Base-by-base conservation (phyloP, 352 stramenopile species). In the Globisporangium uncinulatum region DNA sequence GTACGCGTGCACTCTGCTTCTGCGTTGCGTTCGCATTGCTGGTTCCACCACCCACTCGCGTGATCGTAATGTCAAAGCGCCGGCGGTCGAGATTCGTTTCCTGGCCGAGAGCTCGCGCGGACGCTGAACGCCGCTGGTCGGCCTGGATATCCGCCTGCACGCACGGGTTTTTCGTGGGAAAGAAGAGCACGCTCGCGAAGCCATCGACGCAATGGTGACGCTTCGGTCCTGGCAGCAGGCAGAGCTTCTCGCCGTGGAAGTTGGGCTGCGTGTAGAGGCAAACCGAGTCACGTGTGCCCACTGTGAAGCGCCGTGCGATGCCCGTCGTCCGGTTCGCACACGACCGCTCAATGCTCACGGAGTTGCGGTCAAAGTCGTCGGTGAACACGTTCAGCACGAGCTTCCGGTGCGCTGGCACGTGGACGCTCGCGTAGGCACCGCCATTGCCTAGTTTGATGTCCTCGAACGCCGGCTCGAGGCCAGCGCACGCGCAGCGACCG, bases 181-280 rank as follows among this genome's bases (percentile, higher is more conserved):
- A 64, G 52, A 64, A 64, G 21, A 64, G 58, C 43, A 64, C 58
- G 52, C 58, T 64, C 36, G 34, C 43, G 39, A 64, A 64, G 34
- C 58, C 58, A 17, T 60, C 51, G 53, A 60, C 44, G 44, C 53
- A 56, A 34, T 61, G 51, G 52, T 64, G 53, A 21, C 51, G 58
- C 58, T 50, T 54, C 19, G 13, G 11, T 17, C 53, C 41, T 9
- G 58, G 51, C 36, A 41, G 37, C 9, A 64, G 29, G n/a, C 58
- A 64, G 21, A 64, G 51, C 53, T 61, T 64, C 58, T 64, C 58
- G n/a, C 58, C 58, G 58, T 64, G 58, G 52, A 64, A 64, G 44
- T 55, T 64, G 29, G 45, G 43, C 17, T 64, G 19, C 17, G 51
- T 56, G 58, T 64, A 64, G 29, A 64, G 34, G 17, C 58, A 64